Evolutionary conservation across 257 asterid species (phyloP).

Genomic region (Ocimum tenuiflorum): DNA sequence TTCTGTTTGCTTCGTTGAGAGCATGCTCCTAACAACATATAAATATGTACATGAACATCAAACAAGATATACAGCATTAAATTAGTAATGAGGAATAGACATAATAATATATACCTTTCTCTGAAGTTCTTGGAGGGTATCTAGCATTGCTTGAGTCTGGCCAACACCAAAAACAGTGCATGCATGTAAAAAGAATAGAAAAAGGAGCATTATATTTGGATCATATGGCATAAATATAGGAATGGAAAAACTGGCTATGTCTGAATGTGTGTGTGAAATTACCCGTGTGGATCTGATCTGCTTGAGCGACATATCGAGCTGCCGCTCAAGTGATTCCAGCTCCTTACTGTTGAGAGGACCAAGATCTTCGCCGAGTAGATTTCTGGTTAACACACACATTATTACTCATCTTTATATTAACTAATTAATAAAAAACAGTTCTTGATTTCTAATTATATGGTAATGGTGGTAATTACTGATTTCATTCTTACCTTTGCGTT

Average conservation of each 20-base stretch:
- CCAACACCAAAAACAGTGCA: not conserved
- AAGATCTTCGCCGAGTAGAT: constrained; percentile 95
- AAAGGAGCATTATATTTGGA: too few species aligned
- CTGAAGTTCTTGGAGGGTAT: constrained; percentile 83
- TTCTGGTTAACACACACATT: too few species aligned
- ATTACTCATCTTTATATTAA: too few species aligned
- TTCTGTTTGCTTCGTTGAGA: constrained; percentile 82
- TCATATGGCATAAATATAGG: too few species aligned
- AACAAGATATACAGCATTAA: not conserved
- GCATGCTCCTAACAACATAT: constrained; percentile 76
- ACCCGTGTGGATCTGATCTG: constrained; percentile 95
- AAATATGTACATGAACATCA: not conserved
- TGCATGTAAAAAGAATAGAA: too few species aligned
- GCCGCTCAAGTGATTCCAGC: constrained; percentile 89
- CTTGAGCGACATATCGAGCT: constrained; percentile 89
- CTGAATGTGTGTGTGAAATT: too few species aligned
- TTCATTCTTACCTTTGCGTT: constrained; percentile 97
- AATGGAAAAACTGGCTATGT: too few species aligned
- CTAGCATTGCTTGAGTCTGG: constrained; percentile 96
- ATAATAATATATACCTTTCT: constrained; percentile 80
- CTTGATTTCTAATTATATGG: too few species aligned
- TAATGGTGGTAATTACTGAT: too few species aligned
- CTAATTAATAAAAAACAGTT: too few species aligned
- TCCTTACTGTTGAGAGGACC: constrained; percentile 94
- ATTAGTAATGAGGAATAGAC: too few species aligned